Evolutionary conservation across 1,284 basidiomycete genomes (phyloP), one percentile per base, ranked within the genome.

Genomic region (Wolfiporia cocos): DNA sequence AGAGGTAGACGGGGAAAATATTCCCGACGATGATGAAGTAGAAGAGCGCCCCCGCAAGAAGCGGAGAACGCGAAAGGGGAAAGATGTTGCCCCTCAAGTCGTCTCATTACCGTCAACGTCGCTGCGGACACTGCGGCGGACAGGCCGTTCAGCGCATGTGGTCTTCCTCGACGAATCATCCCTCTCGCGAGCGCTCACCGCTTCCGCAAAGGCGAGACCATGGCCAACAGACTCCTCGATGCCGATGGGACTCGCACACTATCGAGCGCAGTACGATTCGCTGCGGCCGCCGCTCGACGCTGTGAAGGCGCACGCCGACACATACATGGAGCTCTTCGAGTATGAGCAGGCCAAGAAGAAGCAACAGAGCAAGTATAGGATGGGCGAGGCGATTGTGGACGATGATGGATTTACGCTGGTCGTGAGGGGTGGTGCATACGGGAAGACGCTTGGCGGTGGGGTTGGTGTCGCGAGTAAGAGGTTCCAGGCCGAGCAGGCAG

Each of bases 391-490:
- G 10, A 74, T 93, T 43, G 86, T 93, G 36, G 92, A 95, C 61
- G 89, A 89, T 49, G 92, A 95, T 51, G 92, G 92, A 1, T 95
- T 94, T 61, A 93, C 90, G 10, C 75, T 94, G 9, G 92, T 95
- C 22, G 87, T 85, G 19, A 74, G 91, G 22, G 88, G 89, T 7
- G 92, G 92, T 5, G 83, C 85, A 20, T 92, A 92, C 56, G 91
- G 92, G 3, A 75, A 90, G 55, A 90, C 89, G 0, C 65, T 88
- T 2, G 88, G 87, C 24, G 87, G 87, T 7, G 86, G 85, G 1
- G 83, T 89, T 15, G 76, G 70, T 3, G 85, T 92, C 22, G 87
- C 88, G 20, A 86, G 74, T 57, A 85, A 86, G 59, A 64, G 65
- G 40, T 90, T 90, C 67, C 52, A 62, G 50, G 44, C 48, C 28